Evolutionary conservation across 371 early-diverging fungal species (phyloP).

Genomic region (Actinomucor elegans): DNA sequence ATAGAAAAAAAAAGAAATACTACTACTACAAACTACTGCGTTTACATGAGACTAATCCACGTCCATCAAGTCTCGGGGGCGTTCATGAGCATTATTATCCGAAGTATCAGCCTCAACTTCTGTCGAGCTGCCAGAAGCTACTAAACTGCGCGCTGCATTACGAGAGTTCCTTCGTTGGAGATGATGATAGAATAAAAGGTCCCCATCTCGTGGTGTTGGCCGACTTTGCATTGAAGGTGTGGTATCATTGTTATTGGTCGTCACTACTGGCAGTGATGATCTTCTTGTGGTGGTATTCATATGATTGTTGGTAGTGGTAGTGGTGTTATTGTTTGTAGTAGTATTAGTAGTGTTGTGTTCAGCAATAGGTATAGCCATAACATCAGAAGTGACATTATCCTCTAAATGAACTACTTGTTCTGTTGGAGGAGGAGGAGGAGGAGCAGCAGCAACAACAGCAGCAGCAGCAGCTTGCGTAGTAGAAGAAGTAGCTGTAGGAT

Average conservation of each 20-base stretch:
- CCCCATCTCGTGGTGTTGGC: conserved; percentile 19
- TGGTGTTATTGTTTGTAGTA: neutral
- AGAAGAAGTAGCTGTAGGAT: conserved; percentile 30
- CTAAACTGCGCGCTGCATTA: conserved; percentile 19
- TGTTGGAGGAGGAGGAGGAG: conserved; percentile 29
- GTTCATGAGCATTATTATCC: conserved; percentile 15
- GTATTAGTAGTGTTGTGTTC: conserved; percentile 8
- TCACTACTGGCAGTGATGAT: conserved; percentile 20
- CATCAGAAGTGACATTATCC: conserved; percentile 22
- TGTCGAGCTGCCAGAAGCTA: conserved; percentile 34
- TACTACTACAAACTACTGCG: neutral
- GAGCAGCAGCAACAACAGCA: conserved; percentile 27
- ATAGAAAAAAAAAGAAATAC: neutral
- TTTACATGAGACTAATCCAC: conserved; percentile 20
- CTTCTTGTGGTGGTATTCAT: conserved; percentile 6
- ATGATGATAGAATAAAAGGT: conserved; percentile 26
- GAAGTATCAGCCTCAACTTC: conserved; percentile 31
- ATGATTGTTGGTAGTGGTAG: neutral
- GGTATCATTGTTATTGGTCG: conserved; percentile 3
- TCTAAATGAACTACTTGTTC: conserved; percentile 38
- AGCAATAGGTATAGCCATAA: conserved; percentile 29
- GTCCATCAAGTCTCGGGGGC: conserved; percentile 32
- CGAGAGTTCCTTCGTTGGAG: conserved; percentile 25
- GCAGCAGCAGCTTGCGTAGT: conserved; percentile 36
- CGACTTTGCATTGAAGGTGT: neutral